Conservation (phyloP, 371 early-diverging fungal species). For the Lichtheimia ramosa region DNA sequence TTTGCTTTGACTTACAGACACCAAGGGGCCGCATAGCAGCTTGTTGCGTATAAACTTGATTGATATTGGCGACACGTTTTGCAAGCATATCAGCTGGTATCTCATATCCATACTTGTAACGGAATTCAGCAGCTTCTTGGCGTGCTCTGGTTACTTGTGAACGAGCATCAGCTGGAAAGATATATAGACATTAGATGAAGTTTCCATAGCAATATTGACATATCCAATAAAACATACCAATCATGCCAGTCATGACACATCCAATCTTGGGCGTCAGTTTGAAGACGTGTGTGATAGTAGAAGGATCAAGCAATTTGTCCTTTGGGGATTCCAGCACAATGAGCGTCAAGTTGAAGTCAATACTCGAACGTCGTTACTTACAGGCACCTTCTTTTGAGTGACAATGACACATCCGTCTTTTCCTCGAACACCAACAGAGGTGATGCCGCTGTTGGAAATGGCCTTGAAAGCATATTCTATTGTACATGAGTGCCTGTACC, state of each 20-base stretch:
- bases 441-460: conserved; percentile 92
- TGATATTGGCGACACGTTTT: conserved; percentile 95
- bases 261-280: conserved; percentile 93
- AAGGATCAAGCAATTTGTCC: conserved; percentile 97
- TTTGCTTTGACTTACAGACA: conserved; percentile 76
- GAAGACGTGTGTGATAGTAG: conserved; percentile 91
- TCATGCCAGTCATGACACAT: conserved; percentile 97
- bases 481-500: background rate
- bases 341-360: background rate
- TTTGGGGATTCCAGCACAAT: conserved; percentile 16
- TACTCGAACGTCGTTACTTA: conserved; percentile 39
- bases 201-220: background rate
- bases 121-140: conserved; percentile 96
- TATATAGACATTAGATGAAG: background rate
- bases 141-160: conserved; percentile 92
- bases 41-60: conserved; percentile 98
- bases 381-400: conserved; percentile 97
- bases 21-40: conserved; percentile 98
- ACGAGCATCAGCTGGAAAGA: conserved; percentile 82
- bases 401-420: conserved; percentile 91
- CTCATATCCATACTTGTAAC: conserved; percentile 98
- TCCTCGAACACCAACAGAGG: conserved; percentile 94
- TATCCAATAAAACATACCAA: conserved; percentile 49
- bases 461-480: conserved; percentile 98
- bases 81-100: conserved; percentile 96